Evolutionary conservation across 1,284 basidiomycete genomes (phyloP), one percentile per base, ranked within the genome.

Genomic region (Athelia psychrophila): DNA sequence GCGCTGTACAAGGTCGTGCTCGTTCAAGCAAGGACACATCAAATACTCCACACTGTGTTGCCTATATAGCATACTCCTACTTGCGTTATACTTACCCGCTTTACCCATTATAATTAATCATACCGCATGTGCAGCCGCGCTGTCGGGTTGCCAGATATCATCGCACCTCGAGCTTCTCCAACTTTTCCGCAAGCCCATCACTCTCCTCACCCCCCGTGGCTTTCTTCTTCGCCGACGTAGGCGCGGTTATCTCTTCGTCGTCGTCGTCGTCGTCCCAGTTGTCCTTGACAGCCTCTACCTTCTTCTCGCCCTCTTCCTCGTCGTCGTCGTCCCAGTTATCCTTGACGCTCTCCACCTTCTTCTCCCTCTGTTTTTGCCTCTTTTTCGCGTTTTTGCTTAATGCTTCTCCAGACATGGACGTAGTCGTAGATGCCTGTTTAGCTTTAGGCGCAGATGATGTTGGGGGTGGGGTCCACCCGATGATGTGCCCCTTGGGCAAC

Each of bases 311-410:
- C 71, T 81, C 85, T 62, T 85, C 86, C 64, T 81, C 85, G 22
- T 84, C 86, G 13, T 89, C 88, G 51, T 87, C 87, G 47, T 91
- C 88, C 88, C 89, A 91, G 58, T 74, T 82, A 53, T 90, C 87
- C 56, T 79, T 82, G 18, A 90, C 77, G 3, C 35, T 51, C 51
- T 71, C 73, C 48, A 68, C 64, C 55, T 71, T 67, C 58, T 72
- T 75, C 69, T 76, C 79, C 66, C 79, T 77, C 71, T 81, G 86
- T 62, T 85, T 86, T 64, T 79, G 82, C 59, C 81, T 74, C 79
- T 91, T 93, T 75, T 88, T 87, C 51, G 79, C 79, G 40, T 80
- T 80, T 70, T 88, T 84, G 56, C 74, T 79, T 54, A 74, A 57
- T 0, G 74, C 64, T 51, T 63, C 62, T 54, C 60, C 25, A 24